Conservation (phyloP, 169 alveolate species). For the Plasmodium chabaudi region DNA sequence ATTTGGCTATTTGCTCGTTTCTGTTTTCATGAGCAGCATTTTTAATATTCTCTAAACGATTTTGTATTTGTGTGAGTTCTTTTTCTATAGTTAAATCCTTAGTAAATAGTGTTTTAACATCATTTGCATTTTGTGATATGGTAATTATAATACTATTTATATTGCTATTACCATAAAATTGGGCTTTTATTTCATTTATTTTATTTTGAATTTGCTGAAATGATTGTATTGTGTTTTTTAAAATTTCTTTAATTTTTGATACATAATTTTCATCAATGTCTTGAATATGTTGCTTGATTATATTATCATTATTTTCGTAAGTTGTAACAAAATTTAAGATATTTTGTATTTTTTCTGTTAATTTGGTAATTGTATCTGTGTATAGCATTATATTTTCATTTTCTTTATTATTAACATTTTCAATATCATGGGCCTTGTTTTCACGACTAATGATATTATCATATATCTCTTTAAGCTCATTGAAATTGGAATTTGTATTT, state of each 20-base stretch:
- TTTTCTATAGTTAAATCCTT: no score
- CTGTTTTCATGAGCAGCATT: no score
- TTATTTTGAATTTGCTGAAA: neutral
- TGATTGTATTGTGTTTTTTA: neutral
- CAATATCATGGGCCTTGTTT: neutral
- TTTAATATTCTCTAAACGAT: neutral
- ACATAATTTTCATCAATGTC: no score
- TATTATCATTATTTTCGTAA: neutral
- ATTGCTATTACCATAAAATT: neutral
- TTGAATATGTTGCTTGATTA: no score
- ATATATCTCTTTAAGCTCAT: neutral
- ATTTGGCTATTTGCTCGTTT: no score
- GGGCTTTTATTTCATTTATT: neutral
- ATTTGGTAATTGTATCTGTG: neutral
- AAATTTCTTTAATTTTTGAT: no score
- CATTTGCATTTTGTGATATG: neutral
- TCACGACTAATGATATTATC: neutral
- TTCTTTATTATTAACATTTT: constrained; percentile 2
- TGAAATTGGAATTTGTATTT: neutral
- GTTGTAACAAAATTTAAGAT: neutral
- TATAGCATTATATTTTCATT: neutral
- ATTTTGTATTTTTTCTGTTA: neutral
- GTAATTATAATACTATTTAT: neutral
- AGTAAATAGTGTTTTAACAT: neutral
- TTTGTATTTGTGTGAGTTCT: neutral